Percentiles rank a stretch among this genome's conserved stretches.
Evolutionary conservation across 441 rosid species (phyloP).

Genomic region (Manihot esculenta): DNA sequence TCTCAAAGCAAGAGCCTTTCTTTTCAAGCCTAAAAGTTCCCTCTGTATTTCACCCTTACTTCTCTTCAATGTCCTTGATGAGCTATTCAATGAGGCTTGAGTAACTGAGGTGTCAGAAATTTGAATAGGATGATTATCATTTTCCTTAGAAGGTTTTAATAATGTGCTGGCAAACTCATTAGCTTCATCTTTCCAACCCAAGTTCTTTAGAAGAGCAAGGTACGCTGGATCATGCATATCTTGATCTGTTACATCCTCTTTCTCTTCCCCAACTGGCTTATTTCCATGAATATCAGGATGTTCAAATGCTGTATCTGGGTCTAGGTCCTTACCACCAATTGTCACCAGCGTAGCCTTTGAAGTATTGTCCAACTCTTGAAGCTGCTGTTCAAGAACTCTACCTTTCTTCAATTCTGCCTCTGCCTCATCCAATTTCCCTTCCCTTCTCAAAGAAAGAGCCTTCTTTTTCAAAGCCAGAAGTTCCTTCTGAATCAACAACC

Average conservation of each 20-base stretch:
- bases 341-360: constrained; percentile 32
- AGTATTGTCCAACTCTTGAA: constrained; percentile 59
- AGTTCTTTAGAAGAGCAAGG: constrained; percentile 51
- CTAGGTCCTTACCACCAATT: constrained; percentile 21
- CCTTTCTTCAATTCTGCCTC: constrained; percentile 77
- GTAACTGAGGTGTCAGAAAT: constrained; percentile 21
- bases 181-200: constrained; percentile 77
- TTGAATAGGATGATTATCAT: constrained; percentile 28
- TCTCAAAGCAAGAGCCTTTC: constrained; percentile 75
- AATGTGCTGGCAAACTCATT: constrained; percentile 23
- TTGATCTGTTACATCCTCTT: constrained; percentile 59
- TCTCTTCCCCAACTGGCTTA: constrained; percentile 38
- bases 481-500: constrained; percentile 66
- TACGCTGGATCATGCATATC: constrained; percentile 69
- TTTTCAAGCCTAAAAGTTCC: constrained; percentile 79
- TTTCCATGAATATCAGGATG: constrained; percentile 27
- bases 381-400: constrained; percentile 63
- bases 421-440: constrained; percentile 67
- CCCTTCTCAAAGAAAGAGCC: constrained; percentile 75
- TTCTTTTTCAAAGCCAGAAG: constrained; percentile 74
- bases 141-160: constrained; percentile 30
- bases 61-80: constrained; percentile 41
- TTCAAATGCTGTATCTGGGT: constrained; percentile 27
- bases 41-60: constrained; percentile 79
- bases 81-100: constrained; percentile 25